phyloP scores from a whole-genome alignment of 1,139 yeast genomes.

The Debaryomycetaceae sp. region DNA sequence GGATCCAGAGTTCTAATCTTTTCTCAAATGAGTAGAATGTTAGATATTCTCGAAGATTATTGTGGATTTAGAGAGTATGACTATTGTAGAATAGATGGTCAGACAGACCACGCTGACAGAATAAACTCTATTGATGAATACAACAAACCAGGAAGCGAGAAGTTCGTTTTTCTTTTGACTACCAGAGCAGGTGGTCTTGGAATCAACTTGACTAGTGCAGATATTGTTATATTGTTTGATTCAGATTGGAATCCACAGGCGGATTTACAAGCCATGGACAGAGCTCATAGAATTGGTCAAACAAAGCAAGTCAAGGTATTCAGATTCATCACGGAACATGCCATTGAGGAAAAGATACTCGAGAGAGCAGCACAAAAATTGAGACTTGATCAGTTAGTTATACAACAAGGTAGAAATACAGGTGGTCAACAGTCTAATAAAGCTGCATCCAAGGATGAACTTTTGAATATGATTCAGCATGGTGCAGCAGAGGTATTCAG shows the following conservation, averaged over 20 bases:
- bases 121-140: constrained; percentile 73
- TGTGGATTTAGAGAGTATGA: constrained; percentile 64
- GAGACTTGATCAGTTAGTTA: constrained; percentile 75
- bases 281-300: constrained; percentile 87
- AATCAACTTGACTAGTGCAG: constrained; percentile 74
- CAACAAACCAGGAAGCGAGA: constrained; percentile 65
- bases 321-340: constrained; percentile 73
- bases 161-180: constrained; percentile 68
- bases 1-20: constrained; percentile 76
- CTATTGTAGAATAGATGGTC: constrained; percentile 80
- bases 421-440: constrained; percentile 37
- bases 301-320: constrained; percentile 77
- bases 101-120: constrained; percentile 75
- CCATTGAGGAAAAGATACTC: constrained; percentile 76
- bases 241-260: constrained; percentile 91
- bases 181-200: constrained; percentile 90
- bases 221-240: constrained; percentile 68
- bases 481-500: constrained; percentile 68
- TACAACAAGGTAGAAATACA: constrained; percentile 65
- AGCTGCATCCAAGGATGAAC: constrained; percentile 62
- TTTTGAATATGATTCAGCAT: constrained; percentile 74
- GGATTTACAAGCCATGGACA: constrained; percentile 83
- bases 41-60: constrained; percentile 78
- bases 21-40: constrained; percentile 78
- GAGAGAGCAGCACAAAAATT: constrained; percentile 80